These are phyloP conservation scores for Flaveria brownii DNA, from an alignment of 129 eudicot genomes.

Conservation along the genomic window DNA sequence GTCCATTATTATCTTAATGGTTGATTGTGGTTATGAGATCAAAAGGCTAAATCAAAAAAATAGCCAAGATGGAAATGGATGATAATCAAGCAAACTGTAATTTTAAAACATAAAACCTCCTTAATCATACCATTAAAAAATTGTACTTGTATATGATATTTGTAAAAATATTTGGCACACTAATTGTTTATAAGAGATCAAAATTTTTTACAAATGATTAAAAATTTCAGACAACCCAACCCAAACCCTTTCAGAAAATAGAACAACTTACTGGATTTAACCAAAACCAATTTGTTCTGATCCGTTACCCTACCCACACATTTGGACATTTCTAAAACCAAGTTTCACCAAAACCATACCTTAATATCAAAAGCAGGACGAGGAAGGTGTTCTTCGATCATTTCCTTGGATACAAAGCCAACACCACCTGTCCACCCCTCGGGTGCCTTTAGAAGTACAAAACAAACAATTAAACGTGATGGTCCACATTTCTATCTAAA, in stretches of 20 bases:
- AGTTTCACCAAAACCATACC: slow-evolving; percentile 26
- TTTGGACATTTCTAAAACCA: not conserved
- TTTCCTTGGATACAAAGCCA: slow-evolving; percentile 51
- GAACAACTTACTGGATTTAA: not conserved
- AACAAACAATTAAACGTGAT: not conserved
- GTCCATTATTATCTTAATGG: not conserved
- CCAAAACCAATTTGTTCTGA: not conserved
- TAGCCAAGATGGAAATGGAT: not conserved
- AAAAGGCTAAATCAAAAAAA: not conserved
- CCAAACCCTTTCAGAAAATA: not conserved
- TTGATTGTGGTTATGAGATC: not conserved
- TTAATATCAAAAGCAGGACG: slow-evolving; percentile 49
- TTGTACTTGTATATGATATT: not conserved
- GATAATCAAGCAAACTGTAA: not conserved
- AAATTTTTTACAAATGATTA: not conserved
- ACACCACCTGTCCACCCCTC: slow-evolving; percentile 59
- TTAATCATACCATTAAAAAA: not conserved
- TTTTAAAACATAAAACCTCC: not conserved
- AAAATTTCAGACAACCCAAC: not conserved
- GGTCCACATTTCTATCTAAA: not conserved
- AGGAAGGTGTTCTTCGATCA: slow-evolving; percentile 50
- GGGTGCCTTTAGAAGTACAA: slow-evolving; percentile 46
- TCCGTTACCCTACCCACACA: not conserved
- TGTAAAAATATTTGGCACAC: not conserved
- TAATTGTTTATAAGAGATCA: not conserved